Evolutionary conservation across 2,329 filamentous ascomycete genomes (phyloP), one percentile per base, ranked within the genome.

Genomic region (Exserohilum rostratum): DNA sequence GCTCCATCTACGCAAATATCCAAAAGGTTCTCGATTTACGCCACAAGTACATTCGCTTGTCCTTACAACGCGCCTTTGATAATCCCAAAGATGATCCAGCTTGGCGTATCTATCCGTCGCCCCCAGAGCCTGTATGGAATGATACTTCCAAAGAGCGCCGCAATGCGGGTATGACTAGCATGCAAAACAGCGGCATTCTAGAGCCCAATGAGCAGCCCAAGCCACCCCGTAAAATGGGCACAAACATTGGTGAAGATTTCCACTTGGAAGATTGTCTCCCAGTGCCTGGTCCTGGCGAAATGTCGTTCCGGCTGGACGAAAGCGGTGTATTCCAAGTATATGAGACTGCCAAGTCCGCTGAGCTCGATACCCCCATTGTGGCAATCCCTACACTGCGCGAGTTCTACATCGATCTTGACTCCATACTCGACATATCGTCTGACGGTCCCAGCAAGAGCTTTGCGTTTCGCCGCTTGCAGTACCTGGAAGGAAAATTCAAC

Each of bases 381-480:
- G 82, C 87, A 40, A 90, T 98, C n/a, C 95, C 95, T 0, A 96
- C 91, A 5, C 86, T 98, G 67, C 87, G 93, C 67, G 93, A 99
- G 68, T 99, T 93, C 69, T 99, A 98, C 75, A 90, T 96, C 81
- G 93, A 97, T 70, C 80, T 99, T 22, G 95, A 99, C 70, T 83
- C 87, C 18, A 88, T 98, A 53, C 82, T 96, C 47, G 87, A 89
- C 54, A 87, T 96, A n/a, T 96, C 93, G 0, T 96, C 93, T 0
- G 93, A 99, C 70, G 95, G 95, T 0, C 95, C 95, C 0, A 93
- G 89, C 76, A 99, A 99, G 78, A 97, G 92, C 69, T 98, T 98
- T 76, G 93, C 95, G 1, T 99, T 96, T 75, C 88, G 93, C 50
- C 88, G 96, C 10, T 82, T 99, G 43, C 93, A 96, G 67, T 99